Conservation (phyloP, 2,329 filamentous ascomycete species). For the Colletotrichum endophyticum region DNA sequence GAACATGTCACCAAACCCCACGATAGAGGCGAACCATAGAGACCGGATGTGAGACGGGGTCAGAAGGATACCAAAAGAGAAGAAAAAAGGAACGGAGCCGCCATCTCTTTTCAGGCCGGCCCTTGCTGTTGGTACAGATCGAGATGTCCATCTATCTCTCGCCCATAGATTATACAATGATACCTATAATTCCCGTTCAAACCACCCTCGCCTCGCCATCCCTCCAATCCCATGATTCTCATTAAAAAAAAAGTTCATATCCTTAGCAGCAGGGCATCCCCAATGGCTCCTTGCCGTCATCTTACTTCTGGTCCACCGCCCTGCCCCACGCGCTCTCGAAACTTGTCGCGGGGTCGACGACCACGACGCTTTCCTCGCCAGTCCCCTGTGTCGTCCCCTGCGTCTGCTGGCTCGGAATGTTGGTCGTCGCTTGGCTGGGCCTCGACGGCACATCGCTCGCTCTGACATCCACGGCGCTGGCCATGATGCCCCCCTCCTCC, state of each 20-base stretch:
- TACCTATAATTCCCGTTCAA: constrained; percentile 3
- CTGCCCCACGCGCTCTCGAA: constrained; percentile 76
- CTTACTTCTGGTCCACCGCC: constrained; percentile 50
- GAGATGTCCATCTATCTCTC: constrained; percentile 14
- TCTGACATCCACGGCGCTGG: constrained; percentile 39
- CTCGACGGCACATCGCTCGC: constrained; percentile 24
- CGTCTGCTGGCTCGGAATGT: constrained; percentile 19
- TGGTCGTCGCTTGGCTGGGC: constrained; percentile 17
- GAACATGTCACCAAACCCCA: not conserved
- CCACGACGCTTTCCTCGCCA: constrained; percentile 56
- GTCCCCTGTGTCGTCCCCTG: constrained; percentile 26
- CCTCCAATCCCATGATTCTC: not conserved
- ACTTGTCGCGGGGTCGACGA: constrained; percentile 54
- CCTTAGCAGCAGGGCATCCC: not conserved
- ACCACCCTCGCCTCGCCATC: not conserved
- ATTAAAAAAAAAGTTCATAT: not conserved
- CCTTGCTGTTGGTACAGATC: constrained; percentile 8
- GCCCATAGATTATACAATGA: constrained; percentile 20
- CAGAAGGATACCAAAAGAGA: not conserved
- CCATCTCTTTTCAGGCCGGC: not conserved
- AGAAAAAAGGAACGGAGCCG: not conserved
- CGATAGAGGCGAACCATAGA: not conserved
- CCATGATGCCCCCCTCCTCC: constrained; percentile 41
- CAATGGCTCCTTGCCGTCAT: not conserved
- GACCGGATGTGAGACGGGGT: not conserved